Evolutionary conservation across 495 filamentous ascomycete species (phyloP).

Genomic region (Halenospora varia): DNA sequence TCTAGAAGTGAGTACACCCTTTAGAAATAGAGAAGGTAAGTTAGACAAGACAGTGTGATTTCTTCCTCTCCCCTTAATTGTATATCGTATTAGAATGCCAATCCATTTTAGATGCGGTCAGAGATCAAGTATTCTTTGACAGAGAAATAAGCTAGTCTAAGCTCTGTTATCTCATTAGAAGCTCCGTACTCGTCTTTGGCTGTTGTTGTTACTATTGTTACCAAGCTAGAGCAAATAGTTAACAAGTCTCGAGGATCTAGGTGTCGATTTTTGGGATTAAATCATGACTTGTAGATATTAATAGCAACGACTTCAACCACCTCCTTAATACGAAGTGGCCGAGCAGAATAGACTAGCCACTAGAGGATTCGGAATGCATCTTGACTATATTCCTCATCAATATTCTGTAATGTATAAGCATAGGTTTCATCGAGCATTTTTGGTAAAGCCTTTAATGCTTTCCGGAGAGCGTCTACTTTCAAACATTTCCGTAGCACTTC

Average conservation of each 20-base stretch:
- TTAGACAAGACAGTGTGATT: too few species aligned
- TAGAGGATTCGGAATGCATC: constrained; percentile 27
- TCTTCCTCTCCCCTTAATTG: too few species aligned
- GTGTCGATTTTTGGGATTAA: background rate
- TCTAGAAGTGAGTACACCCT: too few species aligned
- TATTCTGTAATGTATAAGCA: constrained; percentile 23
- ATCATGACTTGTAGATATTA: background rate
- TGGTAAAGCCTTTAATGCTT: constrained; percentile 25
- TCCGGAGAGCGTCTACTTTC: constrained; percentile 16
- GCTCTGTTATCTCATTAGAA: background rate
- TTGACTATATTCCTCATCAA: constrained; percentile 11
- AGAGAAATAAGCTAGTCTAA: background rate
- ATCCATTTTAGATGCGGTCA: too few species aligned
- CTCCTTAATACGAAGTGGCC: constrained; percentile 25
- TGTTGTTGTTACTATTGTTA: background rate
- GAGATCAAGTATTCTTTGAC: background rate
- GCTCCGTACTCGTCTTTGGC: background rate
- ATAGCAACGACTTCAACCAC: constrained; percentile 25
- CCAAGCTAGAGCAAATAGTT: background rate
- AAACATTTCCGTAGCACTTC: constrained; percentile 25
- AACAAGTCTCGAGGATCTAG: background rate
- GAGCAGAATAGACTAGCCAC: constrained; percentile 23
- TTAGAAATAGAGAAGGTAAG: too few species aligned
- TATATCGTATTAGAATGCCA: too few species aligned
- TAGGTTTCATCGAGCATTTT: constrained; percentile 33